Percentiles rank a stretch among this genome's conserved stretches.
These are phyloP conservation scores for Saccharomycopsis fibuligera DNA, from an alignment of 805 yeast genomes.

Conservation along the genomic window DNA sequence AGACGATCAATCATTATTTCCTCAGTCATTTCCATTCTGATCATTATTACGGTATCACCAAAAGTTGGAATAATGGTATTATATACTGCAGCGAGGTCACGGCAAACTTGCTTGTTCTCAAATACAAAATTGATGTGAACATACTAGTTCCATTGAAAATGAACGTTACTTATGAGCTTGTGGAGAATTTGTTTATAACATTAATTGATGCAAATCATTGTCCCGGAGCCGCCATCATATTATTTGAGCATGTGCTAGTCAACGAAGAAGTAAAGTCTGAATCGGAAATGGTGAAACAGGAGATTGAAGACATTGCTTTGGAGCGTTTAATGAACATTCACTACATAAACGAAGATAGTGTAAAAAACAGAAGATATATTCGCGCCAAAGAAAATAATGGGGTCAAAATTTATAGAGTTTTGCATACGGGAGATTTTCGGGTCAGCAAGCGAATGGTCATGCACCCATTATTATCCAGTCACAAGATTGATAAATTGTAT, in stretches of 20 bases:
- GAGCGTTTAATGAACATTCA: not conserved
- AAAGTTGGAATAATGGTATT: slow-evolving; percentile 66
- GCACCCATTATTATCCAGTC: slow-evolving; percentile 25
- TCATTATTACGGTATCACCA: slow-evolving; percentile 83
- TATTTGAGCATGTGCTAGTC: slow-evolving; percentile 37
- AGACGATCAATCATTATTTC: slow-evolving; percentile 45
- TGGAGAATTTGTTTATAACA: slow-evolving; percentile 46
- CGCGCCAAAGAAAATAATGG: slow-evolving; percentile 25
- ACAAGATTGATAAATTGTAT: slow-evolving; percentile 54
- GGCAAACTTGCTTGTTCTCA: slow-evolving; percentile 43
- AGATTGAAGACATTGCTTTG: not conserved
- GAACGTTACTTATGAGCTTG: slow-evolving; percentile 31
- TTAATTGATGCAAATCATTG: slow-evolving; percentile 89
- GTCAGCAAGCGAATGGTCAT: slow-evolving; percentile 49
- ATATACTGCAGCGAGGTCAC: slow-evolving; percentile 75
- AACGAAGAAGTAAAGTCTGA: not conserved
- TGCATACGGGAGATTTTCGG: slow-evolving; percentile 95
- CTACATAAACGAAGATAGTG: not conserved
- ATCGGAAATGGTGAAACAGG: not conserved
- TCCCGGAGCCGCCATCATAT: slow-evolving; percentile 85
- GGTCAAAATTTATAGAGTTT: slow-evolving; percentile 28
- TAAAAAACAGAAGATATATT: slow-evolving; percentile 9
- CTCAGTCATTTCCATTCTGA: slow-evolving; percentile 88
- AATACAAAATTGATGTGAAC: slow-evolving; percentile 48
- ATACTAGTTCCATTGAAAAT: slow-evolving; percentile 37